Conservation (phyloP, 768 basidiomycete genomes). For the Trametes maxima region DNA sequence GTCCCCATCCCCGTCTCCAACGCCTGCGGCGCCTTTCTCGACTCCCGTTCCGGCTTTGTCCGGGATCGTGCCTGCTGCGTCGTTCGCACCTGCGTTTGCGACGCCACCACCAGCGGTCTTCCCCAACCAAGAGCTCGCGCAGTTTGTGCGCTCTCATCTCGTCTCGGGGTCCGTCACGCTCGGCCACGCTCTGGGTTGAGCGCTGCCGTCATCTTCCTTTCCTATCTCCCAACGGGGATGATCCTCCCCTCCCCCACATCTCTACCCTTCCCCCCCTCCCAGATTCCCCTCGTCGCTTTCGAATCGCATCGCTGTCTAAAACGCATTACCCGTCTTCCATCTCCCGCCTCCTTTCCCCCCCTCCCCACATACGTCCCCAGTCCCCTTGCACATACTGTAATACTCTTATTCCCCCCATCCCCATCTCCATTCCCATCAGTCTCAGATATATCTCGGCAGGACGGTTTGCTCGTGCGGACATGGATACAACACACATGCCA, state of each 20-base stretch:
- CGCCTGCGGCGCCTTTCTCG: background rate
- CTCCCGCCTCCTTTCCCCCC: background rate
- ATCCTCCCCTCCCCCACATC: no score
- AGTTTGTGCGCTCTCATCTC: constrained; percentile 15
- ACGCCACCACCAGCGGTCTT: constrained; percentile 2
- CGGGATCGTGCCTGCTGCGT: background rate
- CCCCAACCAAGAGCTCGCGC: constrained; percentile 19
- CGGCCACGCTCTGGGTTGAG: constrained; percentile 23
- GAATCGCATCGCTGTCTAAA: background rate
- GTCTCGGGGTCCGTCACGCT: constrained; percentile 22
- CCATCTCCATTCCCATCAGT: background rate
- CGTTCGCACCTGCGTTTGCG: background rate
- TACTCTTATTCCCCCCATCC: background rate
- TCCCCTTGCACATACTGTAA: background rate
- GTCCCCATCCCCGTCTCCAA: background rate
- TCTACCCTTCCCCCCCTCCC: background rate
- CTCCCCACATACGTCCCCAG: background rate
- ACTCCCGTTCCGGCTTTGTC: background rate
- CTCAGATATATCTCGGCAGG: no score
- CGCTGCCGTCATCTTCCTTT: no score
- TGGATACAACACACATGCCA: background rate
- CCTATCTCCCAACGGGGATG: no score
- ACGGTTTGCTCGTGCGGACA: background rate
- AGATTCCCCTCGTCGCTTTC: background rate
- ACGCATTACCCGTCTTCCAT: background rate